phyloP scores from a whole-genome alignment of 345 rosid species.

The Eucalyptus grandis region DNA sequence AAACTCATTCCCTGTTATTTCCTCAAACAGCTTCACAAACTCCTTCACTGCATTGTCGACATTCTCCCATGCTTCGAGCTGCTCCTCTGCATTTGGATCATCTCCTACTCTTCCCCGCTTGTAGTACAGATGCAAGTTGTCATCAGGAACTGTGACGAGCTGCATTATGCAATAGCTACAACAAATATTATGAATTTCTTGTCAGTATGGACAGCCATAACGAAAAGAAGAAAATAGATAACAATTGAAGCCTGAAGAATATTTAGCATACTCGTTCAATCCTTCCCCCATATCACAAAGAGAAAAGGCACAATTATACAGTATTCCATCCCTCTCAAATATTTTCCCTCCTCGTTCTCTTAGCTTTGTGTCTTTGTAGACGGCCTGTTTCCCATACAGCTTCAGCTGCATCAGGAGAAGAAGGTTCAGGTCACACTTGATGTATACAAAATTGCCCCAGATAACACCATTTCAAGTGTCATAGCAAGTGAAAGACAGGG shows the following conservation, averaged over 20 bases:
- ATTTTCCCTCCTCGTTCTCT: conserved; percentile 45
- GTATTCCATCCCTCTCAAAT: conserved; percentile 52
- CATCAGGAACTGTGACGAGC: conserved; percentile 40
- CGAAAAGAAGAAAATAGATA: not conserved
- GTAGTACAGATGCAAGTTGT: conserved; percentile 48
- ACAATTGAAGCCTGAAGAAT: not conserved
- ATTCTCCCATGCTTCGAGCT: conserved; percentile 63
- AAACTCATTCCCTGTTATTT: conserved; percentile 68
- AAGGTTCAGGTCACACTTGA: not conserved
- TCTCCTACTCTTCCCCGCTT: conserved; percentile 70
- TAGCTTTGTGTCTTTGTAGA: conserved; percentile 47
- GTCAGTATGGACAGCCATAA: not conserved
- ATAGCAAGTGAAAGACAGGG: not conserved
- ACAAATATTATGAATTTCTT: not conserved
- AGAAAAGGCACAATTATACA: conserved; percentile 67
- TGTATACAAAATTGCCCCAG: not conserved
- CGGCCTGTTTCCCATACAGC: conserved; percentile 58
- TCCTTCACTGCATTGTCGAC: conserved; percentile 46
- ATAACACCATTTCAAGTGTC: not conserved
- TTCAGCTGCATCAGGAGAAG: conserved; percentile 37
- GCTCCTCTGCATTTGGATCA: conserved; percentile 48
- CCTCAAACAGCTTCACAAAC: conserved; percentile 55
- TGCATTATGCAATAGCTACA: conserved; percentile 66
- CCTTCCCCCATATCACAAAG: conserved; percentile 57
- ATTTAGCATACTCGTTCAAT: conserved; percentile 33